Conservation (phyloP, 768 basidiomycete species). For the Hygrocybe coccinea region DNA sequence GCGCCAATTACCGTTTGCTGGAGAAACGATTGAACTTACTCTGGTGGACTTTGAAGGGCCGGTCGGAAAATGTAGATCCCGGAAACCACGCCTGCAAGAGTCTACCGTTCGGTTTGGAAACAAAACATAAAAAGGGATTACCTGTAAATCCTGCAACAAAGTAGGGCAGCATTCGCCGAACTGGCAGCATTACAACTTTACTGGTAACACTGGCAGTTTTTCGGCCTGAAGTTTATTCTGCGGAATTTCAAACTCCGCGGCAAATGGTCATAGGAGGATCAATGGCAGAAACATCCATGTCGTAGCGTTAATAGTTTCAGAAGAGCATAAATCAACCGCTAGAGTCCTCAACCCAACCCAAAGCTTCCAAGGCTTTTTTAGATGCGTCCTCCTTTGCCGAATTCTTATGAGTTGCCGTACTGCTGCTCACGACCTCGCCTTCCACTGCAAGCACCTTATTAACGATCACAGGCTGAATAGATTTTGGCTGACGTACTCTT, state of each 20-base stretch:
- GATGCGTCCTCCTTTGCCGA: slow-evolving; percentile 48
- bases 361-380: slow-evolving; percentile 28
- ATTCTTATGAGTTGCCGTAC: slow-evolving; percentile 39
- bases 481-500: slow-evolving; percentile 41
- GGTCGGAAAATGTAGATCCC: slow-evolving; percentile 68
- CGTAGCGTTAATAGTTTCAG: no score
- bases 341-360: background rate
- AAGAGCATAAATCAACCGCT: background rate
- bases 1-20: no score
- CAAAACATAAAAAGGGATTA: slow-evolving; percentile 19
- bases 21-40: background rate
- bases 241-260: slow-evolving; percentile 20
- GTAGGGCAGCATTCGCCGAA: slow-evolving; percentile 46
- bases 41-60: background rate
- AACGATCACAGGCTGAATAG: background rate
- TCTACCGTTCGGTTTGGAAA: background rate
- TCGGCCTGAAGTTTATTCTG: slow-evolving; percentile 3
- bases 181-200: no score
- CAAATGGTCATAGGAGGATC: no score
- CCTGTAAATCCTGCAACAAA: slow-evolving; percentile 56
- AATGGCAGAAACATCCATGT: no score
- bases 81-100: slow-evolving; percentile 47
- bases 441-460: slow-evolving; percentile 33
- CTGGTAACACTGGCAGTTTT: no score
- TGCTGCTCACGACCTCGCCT: slow-evolving; percentile 45